Percentiles rank a stretch among this genome's conserved stretches.
These are phyloP conservation scores for Agrocybe praecox DNA, from an alignment of 768 basidiomycete genomes.

Conservation along the genomic window DNA sequence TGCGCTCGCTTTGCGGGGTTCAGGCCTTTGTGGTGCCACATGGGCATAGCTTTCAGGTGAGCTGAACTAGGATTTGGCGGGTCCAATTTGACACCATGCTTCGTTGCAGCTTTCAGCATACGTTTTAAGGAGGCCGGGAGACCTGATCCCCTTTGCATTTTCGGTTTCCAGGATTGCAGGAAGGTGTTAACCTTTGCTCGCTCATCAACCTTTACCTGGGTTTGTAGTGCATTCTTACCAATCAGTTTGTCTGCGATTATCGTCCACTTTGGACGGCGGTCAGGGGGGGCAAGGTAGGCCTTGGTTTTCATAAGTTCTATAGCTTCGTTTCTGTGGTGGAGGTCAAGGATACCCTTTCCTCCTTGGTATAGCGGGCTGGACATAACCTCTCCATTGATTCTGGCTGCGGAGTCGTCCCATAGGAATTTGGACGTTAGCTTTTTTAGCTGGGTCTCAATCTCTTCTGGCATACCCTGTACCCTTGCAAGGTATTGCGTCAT, in stretches of 20 bases:
- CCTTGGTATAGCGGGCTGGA: constrained; percentile 8
- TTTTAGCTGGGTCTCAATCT: background rate
- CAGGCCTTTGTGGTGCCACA: constrained; percentile 31
- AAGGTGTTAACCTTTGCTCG: constrained; percentile 18
- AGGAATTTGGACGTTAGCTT: background rate
- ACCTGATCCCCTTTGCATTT: background rate
- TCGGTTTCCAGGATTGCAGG: constrained; percentile 27
- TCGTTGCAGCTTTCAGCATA: constrained; percentile 21
- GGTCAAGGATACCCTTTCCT: constrained; percentile 25
- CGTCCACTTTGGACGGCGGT: constrained; percentile 28
- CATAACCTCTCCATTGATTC: background rate
- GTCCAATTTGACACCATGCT: constrained; percentile 19
- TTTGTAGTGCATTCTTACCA: constrained; percentile 2
- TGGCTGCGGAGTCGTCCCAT: background rate
- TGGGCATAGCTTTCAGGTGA: constrained; percentile 20
- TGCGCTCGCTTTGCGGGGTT: background rate
- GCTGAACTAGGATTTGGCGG: constrained; percentile 9
- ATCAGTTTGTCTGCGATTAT: constrained; percentile 26
- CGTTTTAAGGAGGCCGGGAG: constrained; percentile 13
- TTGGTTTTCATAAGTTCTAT: constrained; percentile 25
- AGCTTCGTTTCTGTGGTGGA: constrained; percentile 26
- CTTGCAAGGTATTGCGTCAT: background rate
- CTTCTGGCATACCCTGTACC: background rate
- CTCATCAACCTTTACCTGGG: background rate
- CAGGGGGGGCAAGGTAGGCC: constrained; percentile 17